phyloP scores from a whole-genome alignment of 176 grass and related monocot genomes.

The Ensete glaucum region DNA sequence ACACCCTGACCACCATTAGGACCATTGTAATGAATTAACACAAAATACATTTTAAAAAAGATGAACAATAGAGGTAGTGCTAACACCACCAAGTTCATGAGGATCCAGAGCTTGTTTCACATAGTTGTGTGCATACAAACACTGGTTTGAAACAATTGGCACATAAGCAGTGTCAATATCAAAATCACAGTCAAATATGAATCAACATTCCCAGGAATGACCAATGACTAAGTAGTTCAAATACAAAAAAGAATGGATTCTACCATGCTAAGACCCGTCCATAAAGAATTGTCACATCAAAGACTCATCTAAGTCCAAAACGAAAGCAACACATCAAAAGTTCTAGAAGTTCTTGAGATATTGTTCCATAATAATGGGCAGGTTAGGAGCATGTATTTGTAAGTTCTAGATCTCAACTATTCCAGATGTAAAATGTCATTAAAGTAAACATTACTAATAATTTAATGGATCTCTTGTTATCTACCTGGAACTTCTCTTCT shows the following conservation, averaged over 20 bases:
- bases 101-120: background rate
- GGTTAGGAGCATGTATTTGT: background rate
- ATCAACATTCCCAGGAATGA: background rate
- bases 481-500: constrained; percentile 20
- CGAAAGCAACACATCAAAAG: background rate
- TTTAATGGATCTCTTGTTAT: background rate
- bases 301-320: background rate
- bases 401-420: background rate
- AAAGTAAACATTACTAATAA: background rate
- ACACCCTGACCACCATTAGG: background rate
- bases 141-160: background rate
- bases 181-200: background rate
- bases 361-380: background rate
- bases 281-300: no score
- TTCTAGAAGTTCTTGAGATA: background rate
- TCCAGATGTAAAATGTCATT: background rate
- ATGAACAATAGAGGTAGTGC: background rate
- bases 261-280: background rate
- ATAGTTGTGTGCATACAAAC: background rate
- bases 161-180: no score
- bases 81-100: background rate
- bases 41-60: no score
- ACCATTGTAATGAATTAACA: no score
- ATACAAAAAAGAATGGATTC: no score
- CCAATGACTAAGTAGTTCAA: background rate